Conservation (phyloP, 2,329 filamentous ascomycete species). For the Dactylellina cionopaga region DNA sequence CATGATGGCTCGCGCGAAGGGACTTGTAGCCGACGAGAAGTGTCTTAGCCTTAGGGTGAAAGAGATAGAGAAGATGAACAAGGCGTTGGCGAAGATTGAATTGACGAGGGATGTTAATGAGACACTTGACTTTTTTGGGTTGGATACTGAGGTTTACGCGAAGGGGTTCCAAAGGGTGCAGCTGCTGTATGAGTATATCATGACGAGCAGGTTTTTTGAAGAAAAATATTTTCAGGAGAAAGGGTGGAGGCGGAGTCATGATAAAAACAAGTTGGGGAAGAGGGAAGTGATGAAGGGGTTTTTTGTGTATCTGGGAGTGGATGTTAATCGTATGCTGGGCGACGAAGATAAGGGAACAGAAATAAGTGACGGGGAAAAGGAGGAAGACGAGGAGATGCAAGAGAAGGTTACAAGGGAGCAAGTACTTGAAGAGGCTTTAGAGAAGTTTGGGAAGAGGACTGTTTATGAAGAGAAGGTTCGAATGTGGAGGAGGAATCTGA, state of each 20-base stretch:
- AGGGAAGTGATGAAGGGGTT: conserved; percentile 57
- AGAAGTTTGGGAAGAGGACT: conserved; percentile 63
- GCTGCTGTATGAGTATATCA: conserved; percentile 72
- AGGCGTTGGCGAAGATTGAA: conserved; percentile 68
- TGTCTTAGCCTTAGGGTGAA: conserved; percentile 74
- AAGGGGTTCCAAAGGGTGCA: conserved; percentile 67
- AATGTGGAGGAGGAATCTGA: conserved; percentile 62
- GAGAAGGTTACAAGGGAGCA: conserved; percentile 61
- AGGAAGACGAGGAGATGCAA: neutral
- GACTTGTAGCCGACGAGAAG: conserved; percentile 72
- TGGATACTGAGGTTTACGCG: conserved; percentile 67
- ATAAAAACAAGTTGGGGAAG: conserved; percentile 55
- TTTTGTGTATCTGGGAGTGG: conserved; percentile 49
- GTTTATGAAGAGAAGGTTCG: conserved; percentile 64
- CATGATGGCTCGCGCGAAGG: conserved; percentile 70
- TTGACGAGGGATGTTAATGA: conserved; percentile 69
- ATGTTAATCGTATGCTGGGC: neutral
- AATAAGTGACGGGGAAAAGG: neutral
- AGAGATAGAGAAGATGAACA: conserved; percentile 72
- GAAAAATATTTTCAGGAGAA: conserved; percentile 58
- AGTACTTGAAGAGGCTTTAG: conserved; percentile 68
- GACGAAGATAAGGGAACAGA: conserved; percentile 6
- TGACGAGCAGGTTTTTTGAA: conserved; percentile 70
- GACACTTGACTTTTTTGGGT: conserved; percentile 72
- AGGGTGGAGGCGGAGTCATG: conserved; percentile 54